Conservation (phyloP, 345 rosid species). For the Stellera chamaejasme region DNA sequence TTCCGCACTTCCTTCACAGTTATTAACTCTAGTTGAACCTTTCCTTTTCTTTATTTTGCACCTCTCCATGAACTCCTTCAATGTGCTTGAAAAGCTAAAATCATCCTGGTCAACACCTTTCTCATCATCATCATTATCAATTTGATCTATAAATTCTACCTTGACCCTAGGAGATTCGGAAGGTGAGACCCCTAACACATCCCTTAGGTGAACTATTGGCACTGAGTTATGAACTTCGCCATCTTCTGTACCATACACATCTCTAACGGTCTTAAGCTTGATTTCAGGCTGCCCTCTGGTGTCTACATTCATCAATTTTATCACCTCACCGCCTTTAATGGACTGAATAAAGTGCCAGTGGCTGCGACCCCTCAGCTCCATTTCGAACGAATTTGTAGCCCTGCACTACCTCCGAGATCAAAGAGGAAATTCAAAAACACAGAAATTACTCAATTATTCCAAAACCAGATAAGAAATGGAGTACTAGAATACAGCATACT, state of each 20-base stretch:
- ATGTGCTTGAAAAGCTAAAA: constrained; percentile 26
- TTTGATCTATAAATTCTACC: constrained; percentile 14
- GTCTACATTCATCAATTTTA: constrained; percentile 25
- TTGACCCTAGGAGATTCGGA: constrained; percentile 13
- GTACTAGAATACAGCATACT: too few relatives aligned
- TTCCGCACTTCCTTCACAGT: constrained; percentile 7
- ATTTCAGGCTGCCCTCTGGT: constrained; percentile 35
- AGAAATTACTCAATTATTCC: too few relatives aligned
- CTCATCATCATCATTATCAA: constrained; percentile 7
- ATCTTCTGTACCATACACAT: constrained; percentile 27
- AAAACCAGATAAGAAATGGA: too few relatives aligned
- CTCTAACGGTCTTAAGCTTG: constrained; percentile 34
- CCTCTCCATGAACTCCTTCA: constrained; percentile 39
- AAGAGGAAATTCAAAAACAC: too few relatives aligned
- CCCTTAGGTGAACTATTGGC: constrained; percentile 17
- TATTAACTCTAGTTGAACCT: constrained; percentile 6
- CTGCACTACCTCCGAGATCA: background rate
- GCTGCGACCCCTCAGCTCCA: constrained; percentile 48
- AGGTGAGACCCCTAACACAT: constrained; percentile 18
- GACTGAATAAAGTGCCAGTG: constrained; percentile 41
- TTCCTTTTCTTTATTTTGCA: constrained; percentile 59
- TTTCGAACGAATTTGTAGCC: constrained; percentile 12
- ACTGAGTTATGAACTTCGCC: constrained; percentile 6
- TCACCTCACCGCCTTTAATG: constrained; percentile 26
- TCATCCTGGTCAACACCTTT: constrained; percentile 21